Percentiles rank a stretch among this genome's conserved stretches.
Conservation (phyloP, 2,329 filamentous ascomycete genomes). For the Fusarium sp. region DNA sequence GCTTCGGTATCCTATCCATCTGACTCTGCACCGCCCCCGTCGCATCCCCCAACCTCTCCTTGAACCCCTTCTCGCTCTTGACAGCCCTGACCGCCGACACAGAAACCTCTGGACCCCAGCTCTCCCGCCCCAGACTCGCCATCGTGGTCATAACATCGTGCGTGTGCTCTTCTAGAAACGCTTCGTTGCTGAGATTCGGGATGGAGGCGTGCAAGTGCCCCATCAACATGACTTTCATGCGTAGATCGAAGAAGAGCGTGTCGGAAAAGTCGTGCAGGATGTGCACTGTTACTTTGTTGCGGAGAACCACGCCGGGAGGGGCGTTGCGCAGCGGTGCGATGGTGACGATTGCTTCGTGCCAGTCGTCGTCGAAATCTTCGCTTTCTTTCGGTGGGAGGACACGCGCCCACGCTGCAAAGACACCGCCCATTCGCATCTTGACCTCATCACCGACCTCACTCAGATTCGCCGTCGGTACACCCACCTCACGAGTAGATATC, state of each 20-base stretch:
- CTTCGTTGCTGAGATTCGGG: slow-evolving; percentile 24
- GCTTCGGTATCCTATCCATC: slow-evolving; percentile 67
- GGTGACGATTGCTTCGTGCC: slow-evolving; percentile 68
- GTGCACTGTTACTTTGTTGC: slow-evolving; percentile 62
- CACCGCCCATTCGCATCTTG: slow-evolving; percentile 63
- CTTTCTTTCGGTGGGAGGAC: slow-evolving; percentile 48
- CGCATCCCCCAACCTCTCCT: slow-evolving; percentile 58
- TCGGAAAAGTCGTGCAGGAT: slow-evolving; percentile 62
- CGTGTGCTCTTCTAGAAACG: slow-evolving; percentile 45
- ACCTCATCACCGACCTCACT: slow-evolving; percentile 61
- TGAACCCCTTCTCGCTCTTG: slow-evolving; percentile 53
- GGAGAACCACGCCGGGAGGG: slow-evolving; percentile 56
- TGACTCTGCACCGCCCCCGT: slow-evolving; percentile 61
- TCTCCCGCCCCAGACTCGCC: slow-evolving; percentile 56
- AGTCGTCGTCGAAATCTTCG: slow-evolving; percentile 53
- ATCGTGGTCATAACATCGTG: slow-evolving; percentile 55
- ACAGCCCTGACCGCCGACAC: slow-evolving; percentile 50
- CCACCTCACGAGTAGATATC: slow-evolving; percentile 50
- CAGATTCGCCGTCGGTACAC: slow-evolving; percentile 65
- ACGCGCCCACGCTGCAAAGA: slow-evolving; percentile 72
- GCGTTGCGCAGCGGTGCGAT: slow-evolving; percentile 61
- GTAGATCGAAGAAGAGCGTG: slow-evolving; percentile 52
- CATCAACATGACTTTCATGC: slow-evolving; percentile 66
- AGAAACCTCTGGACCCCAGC: slow-evolving; percentile 55
- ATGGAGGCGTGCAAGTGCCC: slow-evolving; percentile 61